phyloP scores from a whole-genome alignment of 2,329 filamentous ascomycete species.

The Monosporascus sp. region DNA sequence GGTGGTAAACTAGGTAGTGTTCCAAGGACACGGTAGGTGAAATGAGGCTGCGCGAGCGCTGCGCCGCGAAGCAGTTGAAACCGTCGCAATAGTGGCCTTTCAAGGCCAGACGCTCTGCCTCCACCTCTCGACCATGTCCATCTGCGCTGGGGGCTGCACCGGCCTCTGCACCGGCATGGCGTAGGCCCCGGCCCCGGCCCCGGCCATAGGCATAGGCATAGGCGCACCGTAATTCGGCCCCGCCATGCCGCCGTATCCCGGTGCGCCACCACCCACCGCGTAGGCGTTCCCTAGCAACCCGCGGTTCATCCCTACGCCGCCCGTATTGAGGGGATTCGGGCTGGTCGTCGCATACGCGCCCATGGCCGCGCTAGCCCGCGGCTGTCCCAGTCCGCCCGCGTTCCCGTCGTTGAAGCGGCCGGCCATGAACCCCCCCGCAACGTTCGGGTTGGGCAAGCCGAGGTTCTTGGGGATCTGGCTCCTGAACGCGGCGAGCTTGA shows the following conservation, averaged over 20 bases:
- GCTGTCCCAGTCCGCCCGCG: constrained; percentile 32
- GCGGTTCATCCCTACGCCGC: constrained; percentile 2
- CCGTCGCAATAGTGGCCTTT: not conserved
- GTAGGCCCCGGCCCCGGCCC: constrained; percentile 16
- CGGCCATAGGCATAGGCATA: constrained; percentile 14
- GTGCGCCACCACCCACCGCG: constrained; percentile 9
- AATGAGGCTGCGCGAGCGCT: not conserved
- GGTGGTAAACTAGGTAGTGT: too few relatives aligned
- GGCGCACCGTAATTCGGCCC: constrained; percentile 8
- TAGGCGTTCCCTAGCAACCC: constrained; percentile 19
- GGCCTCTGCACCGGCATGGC: constrained; percentile 11
- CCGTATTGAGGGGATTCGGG: not conserved
- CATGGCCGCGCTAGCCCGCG: constrained; percentile 18
- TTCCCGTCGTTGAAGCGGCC: constrained; percentile 51
- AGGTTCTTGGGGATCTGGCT: constrained; percentile 44
- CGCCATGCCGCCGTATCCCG: constrained; percentile 7
- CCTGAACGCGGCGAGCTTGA: constrained; percentile 43
- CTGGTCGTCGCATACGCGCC: constrained; percentile 12
- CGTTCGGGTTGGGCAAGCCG: constrained; percentile 24
- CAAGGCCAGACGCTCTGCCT: constrained; percentile 26
- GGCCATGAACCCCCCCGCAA: constrained; percentile 42
- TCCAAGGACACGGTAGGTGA: not conserved
- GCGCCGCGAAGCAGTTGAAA: too few relatives aligned
- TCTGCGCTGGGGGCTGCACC: constrained; percentile 22
- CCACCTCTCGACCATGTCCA: constrained; percentile 29